phyloP scores from a whole-genome alignment of 2,329 filamentous ascomycete species.

The Ustulina deusta region DNA sequence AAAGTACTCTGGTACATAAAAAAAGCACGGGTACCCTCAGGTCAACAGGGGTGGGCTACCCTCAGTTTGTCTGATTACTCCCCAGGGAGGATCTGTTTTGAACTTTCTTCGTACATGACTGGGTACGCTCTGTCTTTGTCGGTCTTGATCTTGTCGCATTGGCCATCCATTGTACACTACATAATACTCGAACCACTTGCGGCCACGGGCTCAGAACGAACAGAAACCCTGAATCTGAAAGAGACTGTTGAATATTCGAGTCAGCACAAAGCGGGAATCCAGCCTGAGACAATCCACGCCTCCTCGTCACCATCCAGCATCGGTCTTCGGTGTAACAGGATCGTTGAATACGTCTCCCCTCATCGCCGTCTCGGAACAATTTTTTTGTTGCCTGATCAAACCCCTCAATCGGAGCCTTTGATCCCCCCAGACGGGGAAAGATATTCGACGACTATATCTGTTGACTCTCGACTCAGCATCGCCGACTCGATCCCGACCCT shows the following conservation, averaged over 20 bases:
- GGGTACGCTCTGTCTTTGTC: not conserved
- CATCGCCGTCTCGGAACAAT: not conserved
- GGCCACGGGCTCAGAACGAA: not conserved
- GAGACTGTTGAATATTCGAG: not conserved
- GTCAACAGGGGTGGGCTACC: no score
- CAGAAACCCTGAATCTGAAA: not conserved
- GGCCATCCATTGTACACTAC: not conserved
- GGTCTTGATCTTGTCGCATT: not conserved
- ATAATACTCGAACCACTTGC: not conserved
- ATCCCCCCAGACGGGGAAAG: not conserved
- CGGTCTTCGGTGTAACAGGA: not conserved
- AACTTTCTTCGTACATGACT: not conserved
- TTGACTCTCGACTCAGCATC: constrained; percentile 4
- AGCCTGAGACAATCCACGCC: constrained; percentile 19
- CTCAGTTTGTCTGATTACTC: no score
- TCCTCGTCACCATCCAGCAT: constrained; percentile 4
- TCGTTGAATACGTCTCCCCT: constrained; percentile 1
- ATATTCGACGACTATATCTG: constrained; percentile 7
- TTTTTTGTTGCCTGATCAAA: constrained; percentile 22
- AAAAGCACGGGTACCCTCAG: no score
- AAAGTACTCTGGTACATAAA: no score
- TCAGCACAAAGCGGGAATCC: constrained; percentile 4
- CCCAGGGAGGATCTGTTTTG: no score
- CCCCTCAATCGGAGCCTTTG: not conserved
- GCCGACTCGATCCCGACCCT: not conserved